Conservation (phyloP, 1,139 yeast species). For the Geotrichum carabidarum region DNA sequence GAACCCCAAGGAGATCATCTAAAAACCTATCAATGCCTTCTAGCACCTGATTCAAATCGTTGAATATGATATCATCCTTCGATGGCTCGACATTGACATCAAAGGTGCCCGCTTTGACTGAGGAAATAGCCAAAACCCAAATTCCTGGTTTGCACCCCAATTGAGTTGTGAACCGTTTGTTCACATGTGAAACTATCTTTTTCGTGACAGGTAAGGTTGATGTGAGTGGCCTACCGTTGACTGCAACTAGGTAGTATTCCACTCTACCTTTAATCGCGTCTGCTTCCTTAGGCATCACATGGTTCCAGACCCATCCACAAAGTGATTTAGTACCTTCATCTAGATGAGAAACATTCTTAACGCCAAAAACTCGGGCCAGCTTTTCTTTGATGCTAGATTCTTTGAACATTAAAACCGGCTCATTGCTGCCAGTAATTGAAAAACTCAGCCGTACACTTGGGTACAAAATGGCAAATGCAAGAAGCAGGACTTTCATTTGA, state of each 20-base stretch:
- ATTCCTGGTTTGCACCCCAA: constrained; percentile 13
- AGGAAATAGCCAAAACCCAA: constrained; percentile 34
- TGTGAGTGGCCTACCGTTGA: constrained; percentile 10
- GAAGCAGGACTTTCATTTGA: constrained; percentile 31
- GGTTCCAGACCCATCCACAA: constrained; percentile 37
- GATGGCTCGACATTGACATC: constrained; percentile 47
- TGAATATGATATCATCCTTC: constrained; percentile 41
- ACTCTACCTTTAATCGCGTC: constrained; percentile 26
- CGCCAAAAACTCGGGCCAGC: constrained; percentile 14
- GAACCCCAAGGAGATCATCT: not conserved
- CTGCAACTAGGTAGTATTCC: constrained; percentile 26
- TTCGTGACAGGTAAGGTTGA: constrained; percentile 5
- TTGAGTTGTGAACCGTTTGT: constrained; percentile 5
- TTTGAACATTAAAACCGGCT: constrained; percentile 13
- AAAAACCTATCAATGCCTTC: constrained; percentile 22
- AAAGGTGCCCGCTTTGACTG: constrained; percentile 26
- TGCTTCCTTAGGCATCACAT: constrained; percentile 35
- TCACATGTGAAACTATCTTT: constrained; percentile 2
- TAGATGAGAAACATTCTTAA: constrained; percentile 1
- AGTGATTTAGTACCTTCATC: constrained; percentile 9
- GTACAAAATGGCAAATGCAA: constrained; percentile 36
- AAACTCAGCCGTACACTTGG: constrained; percentile 36
- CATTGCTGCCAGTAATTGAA: constrained; percentile 21
- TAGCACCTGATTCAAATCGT: constrained; percentile 25
- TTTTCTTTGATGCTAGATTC: constrained; percentile 20